Conservation (phyloP, 441 rosid species). For the Adansonia rubrostipa region DNA sequence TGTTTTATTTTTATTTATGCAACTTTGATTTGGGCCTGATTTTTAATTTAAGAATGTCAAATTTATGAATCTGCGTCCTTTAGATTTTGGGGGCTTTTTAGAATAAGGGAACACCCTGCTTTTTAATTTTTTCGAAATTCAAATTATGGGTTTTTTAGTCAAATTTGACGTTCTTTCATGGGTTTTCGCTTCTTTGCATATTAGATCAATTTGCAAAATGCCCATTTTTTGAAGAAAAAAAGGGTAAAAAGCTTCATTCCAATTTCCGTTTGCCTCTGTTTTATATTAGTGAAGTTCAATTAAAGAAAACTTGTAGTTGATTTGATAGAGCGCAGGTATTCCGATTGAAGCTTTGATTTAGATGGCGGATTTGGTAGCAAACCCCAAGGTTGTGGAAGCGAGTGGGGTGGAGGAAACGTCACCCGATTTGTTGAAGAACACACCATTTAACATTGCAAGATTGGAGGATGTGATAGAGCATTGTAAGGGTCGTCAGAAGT, state of each 20-base stretch:
- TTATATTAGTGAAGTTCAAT: not conserved
- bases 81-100: not conserved
- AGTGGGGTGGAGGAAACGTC: slow-evolving; percentile 46
- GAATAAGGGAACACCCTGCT: not conserved
- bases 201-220: not conserved
- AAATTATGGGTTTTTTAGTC: not conserved
- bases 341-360: slow-evolving; percentile 15
- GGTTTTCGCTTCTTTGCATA: not conserved
- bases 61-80: not conserved
- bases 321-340: not conserved
- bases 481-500: slow-evolving; percentile 76
- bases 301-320: not conserved
- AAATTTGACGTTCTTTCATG: not conserved
- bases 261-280: not conserved
- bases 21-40: slow-evolving; percentile 4
- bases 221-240: not conserved
- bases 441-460: slow-evolving; percentile 86
- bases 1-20: too few species aligned
- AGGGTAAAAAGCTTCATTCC: slow-evolving; percentile 1
- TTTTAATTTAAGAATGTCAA: not conserved
- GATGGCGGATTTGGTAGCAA: slow-evolving; percentile 45
- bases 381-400: slow-evolving; percentile 23
- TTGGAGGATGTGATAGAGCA: slow-evolving; percentile 89
- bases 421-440: slow-evolving; percentile 85
- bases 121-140: not conserved